A percentile compares a stretch with the other conserved stretches of the same genome.
Evolutionary conservation across 345 rosid species (phyloP).

Genomic region (Bretschneidera sinensis): DNA sequence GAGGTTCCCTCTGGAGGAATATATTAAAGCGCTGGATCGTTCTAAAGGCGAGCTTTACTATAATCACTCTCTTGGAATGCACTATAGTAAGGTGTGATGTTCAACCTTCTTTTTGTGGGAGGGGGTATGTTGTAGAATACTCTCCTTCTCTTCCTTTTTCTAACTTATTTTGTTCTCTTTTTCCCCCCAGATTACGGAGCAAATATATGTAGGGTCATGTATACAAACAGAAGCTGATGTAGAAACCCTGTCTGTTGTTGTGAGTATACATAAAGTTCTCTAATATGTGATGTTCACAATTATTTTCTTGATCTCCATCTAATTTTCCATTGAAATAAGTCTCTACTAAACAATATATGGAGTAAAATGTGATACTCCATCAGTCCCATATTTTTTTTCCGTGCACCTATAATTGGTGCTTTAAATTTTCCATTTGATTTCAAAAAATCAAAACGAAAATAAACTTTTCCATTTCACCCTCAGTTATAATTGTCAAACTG

Average conservation of each 20-base stretch:
- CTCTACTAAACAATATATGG: not conserved
- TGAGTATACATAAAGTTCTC: too few relatives aligned
- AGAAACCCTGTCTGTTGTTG: slow-evolving; percentile 48
- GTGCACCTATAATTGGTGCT: not conserved
- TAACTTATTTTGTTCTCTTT: slow-evolving; percentile 17
- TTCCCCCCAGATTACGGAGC: slow-evolving; percentile 92
- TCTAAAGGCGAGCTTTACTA: slow-evolving; percentile 86
- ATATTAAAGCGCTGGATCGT: slow-evolving; percentile 76
- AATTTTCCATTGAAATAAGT: not conserved
- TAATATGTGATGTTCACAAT: too few relatives aligned
- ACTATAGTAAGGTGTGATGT: slow-evolving; percentile 69
- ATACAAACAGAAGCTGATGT: slow-evolving; percentile 82
- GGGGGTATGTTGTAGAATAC: too few relatives aligned
- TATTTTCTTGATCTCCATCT: too few relatives aligned
- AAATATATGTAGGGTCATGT: slow-evolving; percentile 85
- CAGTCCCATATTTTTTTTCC: not conserved
- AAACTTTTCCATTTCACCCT: too few relatives aligned
- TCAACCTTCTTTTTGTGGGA: too few relatives aligned
- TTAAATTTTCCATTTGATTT: too few relatives aligned
- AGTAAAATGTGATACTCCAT: not conserved
- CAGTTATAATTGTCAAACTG: too few relatives aligned
- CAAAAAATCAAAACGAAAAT: too few relatives aligned
- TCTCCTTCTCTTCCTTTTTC: not conserved
- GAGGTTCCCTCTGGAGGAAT: slow-evolving; percentile 83
- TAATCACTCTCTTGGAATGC: slow-evolving; percentile 86